phyloP scores from a whole-genome alignment of 2,329 filamentous ascomycete species.

The Lecanicillium sp. region DNA sequence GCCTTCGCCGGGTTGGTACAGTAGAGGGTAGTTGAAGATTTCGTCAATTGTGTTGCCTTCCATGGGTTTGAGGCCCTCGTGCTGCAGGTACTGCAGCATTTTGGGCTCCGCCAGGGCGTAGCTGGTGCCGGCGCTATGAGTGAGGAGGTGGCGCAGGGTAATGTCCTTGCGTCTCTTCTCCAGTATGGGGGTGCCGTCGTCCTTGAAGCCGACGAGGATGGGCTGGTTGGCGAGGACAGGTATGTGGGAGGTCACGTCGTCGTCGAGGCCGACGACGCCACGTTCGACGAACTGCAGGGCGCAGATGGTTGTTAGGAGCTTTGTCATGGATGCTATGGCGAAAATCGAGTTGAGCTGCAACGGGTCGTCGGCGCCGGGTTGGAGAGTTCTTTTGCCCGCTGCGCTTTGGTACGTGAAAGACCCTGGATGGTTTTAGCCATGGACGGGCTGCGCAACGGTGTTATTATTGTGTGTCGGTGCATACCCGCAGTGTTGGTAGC shows the following conservation, averaged over 20 bases:
- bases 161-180: slow-evolving; percentile 24
- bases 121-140: slow-evolving; percentile 34
- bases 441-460: no score
- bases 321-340: not conserved
- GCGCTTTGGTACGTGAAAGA: no score
- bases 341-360: not conserved
- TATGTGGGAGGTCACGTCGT: slow-evolving; percentile 32
- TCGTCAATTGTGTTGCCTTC: slow-evolving; percentile 26
- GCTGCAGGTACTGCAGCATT: not conserved
- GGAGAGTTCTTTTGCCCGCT: not conserved
- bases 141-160: slow-evolving; percentile 38
- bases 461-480: no score
- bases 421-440: no score
- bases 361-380: not conserved
- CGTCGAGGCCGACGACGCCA: slow-evolving; percentile 34
- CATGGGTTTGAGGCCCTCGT: slow-evolving; percentile 11
- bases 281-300: not conserved
- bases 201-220: slow-evolving; percentile 34
- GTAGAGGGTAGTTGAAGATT: slow-evolving; percentile 29
- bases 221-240: slow-evolving; percentile 34
- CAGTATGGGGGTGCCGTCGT: slow-evolving; percentile 23
- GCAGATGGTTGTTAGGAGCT: not conserved
- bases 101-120: slow-evolving; percentile 27
- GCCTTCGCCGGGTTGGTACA: slow-evolving; percentile 35
- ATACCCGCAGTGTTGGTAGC: no score